Conservation (phyloP, 2,329 filamentous ascomycete genomes). For the Aspergillus caelatus region DNA sequence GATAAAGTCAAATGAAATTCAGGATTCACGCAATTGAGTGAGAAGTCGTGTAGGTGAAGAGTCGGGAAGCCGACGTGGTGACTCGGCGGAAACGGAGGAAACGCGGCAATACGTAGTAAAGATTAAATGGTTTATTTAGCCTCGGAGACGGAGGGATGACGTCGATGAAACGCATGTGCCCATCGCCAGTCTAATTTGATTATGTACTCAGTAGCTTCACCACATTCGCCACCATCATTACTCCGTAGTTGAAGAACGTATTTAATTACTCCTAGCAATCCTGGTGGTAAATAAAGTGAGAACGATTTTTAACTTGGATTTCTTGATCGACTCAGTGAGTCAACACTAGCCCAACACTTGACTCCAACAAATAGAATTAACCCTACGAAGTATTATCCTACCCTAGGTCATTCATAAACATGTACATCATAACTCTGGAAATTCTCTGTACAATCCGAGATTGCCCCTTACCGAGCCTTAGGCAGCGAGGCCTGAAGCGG, state of each 20-base stretch:
- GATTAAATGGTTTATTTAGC: not conserved
- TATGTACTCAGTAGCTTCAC: not conserved
- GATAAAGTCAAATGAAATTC: too few species aligned
- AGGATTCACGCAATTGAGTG: not conserved
- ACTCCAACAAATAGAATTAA: not conserved
- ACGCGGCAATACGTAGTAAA: not conserved
- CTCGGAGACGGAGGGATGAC: not conserved
- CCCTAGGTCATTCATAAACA: constrained; percentile 1
- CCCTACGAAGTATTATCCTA: not conserved
- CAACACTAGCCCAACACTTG: not conserved
- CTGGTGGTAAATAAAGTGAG: not conserved
- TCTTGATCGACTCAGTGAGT: not conserved
- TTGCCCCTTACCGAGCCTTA: constrained; percentile 23
- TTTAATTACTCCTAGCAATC: too few species aligned
- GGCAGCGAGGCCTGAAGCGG: constrained; percentile 48
- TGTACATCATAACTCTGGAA: constrained; percentile 10
- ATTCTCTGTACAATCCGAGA: constrained; percentile 9
- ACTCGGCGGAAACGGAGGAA: not conserved
- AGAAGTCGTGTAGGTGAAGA: not conserved
- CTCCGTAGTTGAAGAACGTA: too few species aligned
- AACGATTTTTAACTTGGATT: not conserved
- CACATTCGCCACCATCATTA: not conserved
- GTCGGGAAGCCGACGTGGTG: not conserved
- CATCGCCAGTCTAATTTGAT: not conserved
- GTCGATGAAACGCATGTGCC: not conserved